A percentile compares a stretch with the other conserved stretches of the same genome.
phyloP scores from a whole-genome alignment of 2,329 filamentous ascomycete genomes.

The Fusarium annulatum region DNA sequence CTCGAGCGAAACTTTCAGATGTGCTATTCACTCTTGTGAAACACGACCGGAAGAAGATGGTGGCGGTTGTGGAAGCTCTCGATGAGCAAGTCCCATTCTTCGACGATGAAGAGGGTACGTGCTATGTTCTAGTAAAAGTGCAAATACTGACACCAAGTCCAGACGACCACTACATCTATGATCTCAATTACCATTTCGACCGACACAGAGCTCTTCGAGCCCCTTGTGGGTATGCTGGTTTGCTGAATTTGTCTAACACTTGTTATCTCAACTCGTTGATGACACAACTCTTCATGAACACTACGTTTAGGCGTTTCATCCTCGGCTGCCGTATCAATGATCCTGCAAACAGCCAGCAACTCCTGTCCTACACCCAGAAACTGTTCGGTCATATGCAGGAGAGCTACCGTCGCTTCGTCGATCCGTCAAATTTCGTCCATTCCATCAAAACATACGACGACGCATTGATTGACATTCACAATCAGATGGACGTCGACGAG shows the following conservation, averaged over 20 bases:
- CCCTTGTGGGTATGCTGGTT: constrained; percentile 83
- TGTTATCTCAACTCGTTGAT: constrained; percentile 97
- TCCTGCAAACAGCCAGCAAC: constrained; percentile 66
- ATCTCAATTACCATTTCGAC: constrained; percentile 72
- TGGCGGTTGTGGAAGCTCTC: constrained; percentile 59
- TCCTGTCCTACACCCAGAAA: constrained; percentile 81
- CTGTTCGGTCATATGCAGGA: constrained; percentile 90
- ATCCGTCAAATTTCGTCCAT: constrained; percentile 77
- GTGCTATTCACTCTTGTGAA: constrained; percentile 68
- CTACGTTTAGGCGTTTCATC: constrained; percentile 87
- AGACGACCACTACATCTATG: constrained; percentile 68
- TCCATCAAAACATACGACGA: constrained; percentile 87
- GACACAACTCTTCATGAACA: constrained; percentile 96
- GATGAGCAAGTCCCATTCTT: constrained; percentile 53
- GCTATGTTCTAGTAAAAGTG: background rate
- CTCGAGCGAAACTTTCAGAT: constrained; percentile 69
- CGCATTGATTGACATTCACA: constrained; percentile 82
- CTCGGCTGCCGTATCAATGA: constrained; percentile 71
- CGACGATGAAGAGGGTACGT: constrained; percentile 52
- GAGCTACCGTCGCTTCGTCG: constrained; percentile 77
- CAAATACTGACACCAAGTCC: constrained; percentile 17
- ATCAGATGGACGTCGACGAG: constrained; percentile 98
- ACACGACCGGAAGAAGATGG: constrained; percentile 61
- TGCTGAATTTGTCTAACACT: constrained; percentile 94
- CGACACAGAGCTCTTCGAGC: constrained; percentile 76